Conservation (phyloP, 1,139 yeast species). For the Debaryomyces fabryi region DNA sequence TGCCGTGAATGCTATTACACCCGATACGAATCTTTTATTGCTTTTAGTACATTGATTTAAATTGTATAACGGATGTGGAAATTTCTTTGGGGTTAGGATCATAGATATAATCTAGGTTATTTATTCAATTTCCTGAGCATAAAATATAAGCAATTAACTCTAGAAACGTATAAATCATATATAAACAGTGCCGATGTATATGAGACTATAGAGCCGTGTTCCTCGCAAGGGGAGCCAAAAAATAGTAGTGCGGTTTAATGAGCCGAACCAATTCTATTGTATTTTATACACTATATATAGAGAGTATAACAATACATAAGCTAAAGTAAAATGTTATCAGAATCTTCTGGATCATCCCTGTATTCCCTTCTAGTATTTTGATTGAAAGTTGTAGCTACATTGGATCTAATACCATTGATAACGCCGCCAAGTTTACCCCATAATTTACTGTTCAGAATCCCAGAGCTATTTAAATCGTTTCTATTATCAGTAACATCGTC, state of each 20-base stretch:
- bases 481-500: constrained; percentile 2
- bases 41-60: neutral
- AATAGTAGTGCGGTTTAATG: constrained; percentile 2
- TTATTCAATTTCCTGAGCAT: neutral
- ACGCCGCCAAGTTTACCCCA: constrained; percentile 34
- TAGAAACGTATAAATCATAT: neutral
- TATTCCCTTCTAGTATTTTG: constrained; percentile 15
- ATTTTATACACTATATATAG: neutral
- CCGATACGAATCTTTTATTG: constrained; percentile 18
- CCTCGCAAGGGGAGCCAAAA: neutral
- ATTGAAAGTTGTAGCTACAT: constrained; percentile 19
- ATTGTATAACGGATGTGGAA: neutral
- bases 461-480: neutral
- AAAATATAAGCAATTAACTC: neutral
- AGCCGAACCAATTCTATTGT: neutral
- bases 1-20: constrained; percentile 32
- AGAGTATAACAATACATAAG: neutral
- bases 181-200: neutral
- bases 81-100: neutral
- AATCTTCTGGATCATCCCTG: constrained; percentile 23
- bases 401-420: constrained; percentile 24
- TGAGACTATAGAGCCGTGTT: neutral
- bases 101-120: neutral
- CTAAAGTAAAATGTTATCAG: constrained; percentile 7
- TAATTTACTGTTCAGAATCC: constrained; percentile 6